Evolutionary conservation across 2,329 filamentous ascomycete species (phyloP).

Genomic region (Epichloe sibirici): DNA sequence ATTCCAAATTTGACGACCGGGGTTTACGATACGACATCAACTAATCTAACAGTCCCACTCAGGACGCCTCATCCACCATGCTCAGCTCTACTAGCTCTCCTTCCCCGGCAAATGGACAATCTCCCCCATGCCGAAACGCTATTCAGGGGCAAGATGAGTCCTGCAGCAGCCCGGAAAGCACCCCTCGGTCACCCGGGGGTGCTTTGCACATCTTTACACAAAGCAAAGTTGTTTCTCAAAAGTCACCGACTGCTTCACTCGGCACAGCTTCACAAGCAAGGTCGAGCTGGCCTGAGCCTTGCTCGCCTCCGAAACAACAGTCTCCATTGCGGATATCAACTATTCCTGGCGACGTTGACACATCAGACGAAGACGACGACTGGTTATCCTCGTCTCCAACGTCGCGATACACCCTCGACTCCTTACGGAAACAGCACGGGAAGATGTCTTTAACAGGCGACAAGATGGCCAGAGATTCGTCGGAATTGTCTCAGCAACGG

Average conservation of each 20-base stretch:
- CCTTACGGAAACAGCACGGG: slow-evolving; percentile 8
- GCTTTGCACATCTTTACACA: not conserved
- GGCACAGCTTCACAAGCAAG: not conserved
- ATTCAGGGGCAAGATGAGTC: slow-evolving; percentile 7
- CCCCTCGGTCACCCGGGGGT: not conserved
- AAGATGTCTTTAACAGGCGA: slow-evolving; percentile 21
- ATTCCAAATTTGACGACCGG: not conserved
- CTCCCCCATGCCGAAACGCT: not conserved
- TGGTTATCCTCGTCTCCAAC: not conserved
- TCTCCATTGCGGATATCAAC: slow-evolving; percentile 1
- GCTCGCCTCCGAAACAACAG: not conserved
- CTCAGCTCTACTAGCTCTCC: slow-evolving; percentile 8
- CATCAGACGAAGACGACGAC: slow-evolving; percentile 1
- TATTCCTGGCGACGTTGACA: not conserved
- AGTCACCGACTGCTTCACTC: not conserved
- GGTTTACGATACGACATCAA: not conserved
- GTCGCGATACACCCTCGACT: slow-evolving; percentile 14
- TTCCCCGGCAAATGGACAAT: not conserved
- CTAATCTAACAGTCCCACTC: slow-evolving; percentile 9
- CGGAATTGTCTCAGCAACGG: slow-evolving; percentile 7
- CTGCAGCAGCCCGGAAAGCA: not conserved
- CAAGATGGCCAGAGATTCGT: slow-evolving; percentile 10
- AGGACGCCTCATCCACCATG: slow-evolving; percentile 12
- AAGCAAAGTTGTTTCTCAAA: not conserved
- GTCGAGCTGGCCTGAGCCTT: not conserved